Conservation (phyloP, 805 yeast species). For the Saccharomycopsis guyanensis region DNA sequence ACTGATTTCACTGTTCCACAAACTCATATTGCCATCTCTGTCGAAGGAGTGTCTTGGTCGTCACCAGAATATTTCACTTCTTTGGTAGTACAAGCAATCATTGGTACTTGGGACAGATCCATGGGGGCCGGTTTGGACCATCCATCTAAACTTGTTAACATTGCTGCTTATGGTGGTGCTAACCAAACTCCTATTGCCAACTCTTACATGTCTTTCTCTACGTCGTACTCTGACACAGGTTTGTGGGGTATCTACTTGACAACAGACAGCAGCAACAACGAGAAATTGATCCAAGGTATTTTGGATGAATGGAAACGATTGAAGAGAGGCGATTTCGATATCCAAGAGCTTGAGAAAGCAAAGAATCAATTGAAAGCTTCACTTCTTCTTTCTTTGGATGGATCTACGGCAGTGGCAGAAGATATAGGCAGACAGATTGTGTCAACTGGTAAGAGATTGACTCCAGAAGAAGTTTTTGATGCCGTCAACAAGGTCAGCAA, state of each 20-base stretch:
- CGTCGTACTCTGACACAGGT: conserved; percentile 96
- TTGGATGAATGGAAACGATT: conserved; percentile 85
- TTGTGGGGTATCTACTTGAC: conserved; percentile 94
- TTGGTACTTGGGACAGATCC: conserved; percentile 97
- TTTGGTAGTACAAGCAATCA: conserved; percentile 90
- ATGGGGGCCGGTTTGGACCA: conserved; percentile 75
- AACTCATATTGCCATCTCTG: conserved; percentile 86
- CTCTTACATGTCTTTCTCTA: conserved; percentile 92
- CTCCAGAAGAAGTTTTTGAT: conserved; percentile 41
- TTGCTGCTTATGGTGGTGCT: conserved; percentile 52
- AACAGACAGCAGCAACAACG: conserved; percentile 51
- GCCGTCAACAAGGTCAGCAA: conserved; percentile 72
- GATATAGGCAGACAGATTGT: conserved; percentile 96
- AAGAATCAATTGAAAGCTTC: conserved; percentile 94
- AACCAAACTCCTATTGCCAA: conserved; percentile 69
- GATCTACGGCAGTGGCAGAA: conserved; percentile 93
- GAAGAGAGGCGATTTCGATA: conserved; percentile 66
- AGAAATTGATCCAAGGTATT: conserved; percentile 61
- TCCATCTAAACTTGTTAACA: conserved; percentile 74
- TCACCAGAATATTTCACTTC: conserved; percentile 94
- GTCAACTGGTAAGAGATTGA: conserved; percentile 67
- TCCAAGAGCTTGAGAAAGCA: conserved; percentile 86
- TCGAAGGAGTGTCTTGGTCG: conserved; percentile 98
- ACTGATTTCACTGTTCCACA: conserved; percentile 78
- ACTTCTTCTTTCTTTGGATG: conserved; percentile 79